Evolutionary conservation across 116 monocot genomes (phyloP), one percentile per base, ranked within the genome.

Genomic region (Cymodocea nodosa): DNA sequence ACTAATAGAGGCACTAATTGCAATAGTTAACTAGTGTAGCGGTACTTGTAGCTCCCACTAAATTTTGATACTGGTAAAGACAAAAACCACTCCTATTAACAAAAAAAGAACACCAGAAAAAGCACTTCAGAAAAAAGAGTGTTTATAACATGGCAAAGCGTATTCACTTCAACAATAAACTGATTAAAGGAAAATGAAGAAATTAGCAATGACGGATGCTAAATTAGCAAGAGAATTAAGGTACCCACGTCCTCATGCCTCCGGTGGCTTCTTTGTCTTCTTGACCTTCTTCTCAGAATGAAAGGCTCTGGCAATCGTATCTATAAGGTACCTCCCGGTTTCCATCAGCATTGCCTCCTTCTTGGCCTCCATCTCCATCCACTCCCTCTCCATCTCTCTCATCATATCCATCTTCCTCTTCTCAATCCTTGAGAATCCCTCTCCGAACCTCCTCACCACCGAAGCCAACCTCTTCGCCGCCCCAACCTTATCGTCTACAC

Each of bases 351-450:
- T 71, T 65, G 59, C 77, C 23, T 66, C 49, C 24, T 60, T 65
- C 59, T 60, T 77, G 19, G 36, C 40, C 53, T 71, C 77, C 71
- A 71, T 71, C 60, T 77, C 60, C 71, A 70, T 71, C 77, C 77
- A 64, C 12, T 71, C 66, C 61, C 71, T 71, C 66, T 71, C 66
- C 59, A 71, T 35, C 34, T 77, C 60, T 23, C 50, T 71, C 71
- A 66, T 51, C 77, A 71, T 34, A 52, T 77, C 77, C 35, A 77
- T 57, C 65, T 48, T 77, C 66, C 60, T 71, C 71, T 66, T 77
- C 40, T 77, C 65, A 59, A 77, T 56, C 61, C 77, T 77, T 49
- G 19, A 53, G 15, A 71, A 52, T 60, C 71, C 71, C 14, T 77
- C 77, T 15, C 57, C 65, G 15, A 77, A 66, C 61, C 59, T 57